A percentile compares a stretch with the other conserved stretches of the same genome.
phyloP scores from a whole-genome alignment of 1,139 yeast genomes.

The Sugiyamaella castrensis region DNA sequence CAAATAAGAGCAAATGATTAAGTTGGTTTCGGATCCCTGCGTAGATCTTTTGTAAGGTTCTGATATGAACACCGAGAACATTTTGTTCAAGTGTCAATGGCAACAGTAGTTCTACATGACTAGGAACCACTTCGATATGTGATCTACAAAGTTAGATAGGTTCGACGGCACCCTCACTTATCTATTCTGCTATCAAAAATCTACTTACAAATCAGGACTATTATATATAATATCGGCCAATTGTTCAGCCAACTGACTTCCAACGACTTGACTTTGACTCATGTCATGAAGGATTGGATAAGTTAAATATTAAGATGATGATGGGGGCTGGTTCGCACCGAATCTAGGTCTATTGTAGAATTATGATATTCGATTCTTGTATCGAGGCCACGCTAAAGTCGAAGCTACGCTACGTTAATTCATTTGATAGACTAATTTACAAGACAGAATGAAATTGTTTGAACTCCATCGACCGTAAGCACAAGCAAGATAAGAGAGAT shows the following conservation, averaged over 20 bases:
- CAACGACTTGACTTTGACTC: no score
- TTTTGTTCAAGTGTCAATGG: conserved; percentile 25
- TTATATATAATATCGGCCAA: conserved; percentile 7
- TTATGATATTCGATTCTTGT: no score
- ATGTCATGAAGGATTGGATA: no score
- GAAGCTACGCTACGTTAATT: no score
- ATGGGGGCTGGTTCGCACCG: no score
- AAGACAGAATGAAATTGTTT: no score
- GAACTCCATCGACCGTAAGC: no score
- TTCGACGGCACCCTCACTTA: neutral
- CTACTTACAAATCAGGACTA: conserved; percentile 3
- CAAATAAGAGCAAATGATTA: conserved; percentile 6
- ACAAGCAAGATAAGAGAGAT: no score
- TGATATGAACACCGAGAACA: conserved; percentile 33
- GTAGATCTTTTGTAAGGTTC: conserved; percentile 22
- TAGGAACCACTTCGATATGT: conserved; percentile 22
- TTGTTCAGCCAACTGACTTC: neutral
- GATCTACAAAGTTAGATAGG: conserved; percentile 5
- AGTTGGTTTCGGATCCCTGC: conserved; percentile 12
- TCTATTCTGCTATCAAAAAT: neutral
- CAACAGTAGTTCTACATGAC: conserved; percentile 7
- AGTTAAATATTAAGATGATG: no score
- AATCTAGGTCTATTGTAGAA: no score
- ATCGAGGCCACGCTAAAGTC: no score
- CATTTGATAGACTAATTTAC: no score